Base-by-base conservation (phyloP, 257 asterid genomes). In the Solanum okadae region DNA sequence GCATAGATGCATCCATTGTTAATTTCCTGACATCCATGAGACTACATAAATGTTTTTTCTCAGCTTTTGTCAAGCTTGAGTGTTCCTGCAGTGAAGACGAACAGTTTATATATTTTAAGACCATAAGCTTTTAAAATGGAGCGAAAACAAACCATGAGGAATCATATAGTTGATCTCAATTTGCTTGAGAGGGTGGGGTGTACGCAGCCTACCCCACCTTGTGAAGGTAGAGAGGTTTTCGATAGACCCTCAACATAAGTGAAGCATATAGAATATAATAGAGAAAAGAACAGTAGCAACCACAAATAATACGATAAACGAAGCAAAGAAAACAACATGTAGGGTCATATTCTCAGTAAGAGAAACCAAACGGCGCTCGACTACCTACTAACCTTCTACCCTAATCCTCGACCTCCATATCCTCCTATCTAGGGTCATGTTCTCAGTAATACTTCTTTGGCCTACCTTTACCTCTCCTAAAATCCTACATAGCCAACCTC, bases 21-120 rank as follows among this genome's bases (percentile, higher is more conserved):
- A 96, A 75, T 87, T 94, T 95, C 92, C 92, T 94, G 87, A 94
- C 95, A 27, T 96, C 96, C 94, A 96, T 92, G 42, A 96, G 91
- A 77, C 95, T 94, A 37, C 98, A 96, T 68, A 96, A 87, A 83
- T 31, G 92, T 92, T 95, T 96, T 94, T 83, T 95, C 86, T 95
- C 99, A 6, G 94, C 46, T 91, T 96, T 96, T 2, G 96, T 88
- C 76, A 95, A 87, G 46, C 85, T 90, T 46, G 89, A 90, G 90
- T 95, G 98, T 89, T 90, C 97, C 99, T 95, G 92, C 70, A 72
- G 37, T 31, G 68, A 87, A 79, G 34, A 82, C 40, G 84, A 27
- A 27, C 71, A 25, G 63, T 52, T 20, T 52, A 38, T 73, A 16
- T 20, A 65, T 61, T 31, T 56, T 12, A 35, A 38, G 34, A 6